phyloP scores from a whole-genome alignment of 345 rosid genomes.

The Firmiana major region DNA sequence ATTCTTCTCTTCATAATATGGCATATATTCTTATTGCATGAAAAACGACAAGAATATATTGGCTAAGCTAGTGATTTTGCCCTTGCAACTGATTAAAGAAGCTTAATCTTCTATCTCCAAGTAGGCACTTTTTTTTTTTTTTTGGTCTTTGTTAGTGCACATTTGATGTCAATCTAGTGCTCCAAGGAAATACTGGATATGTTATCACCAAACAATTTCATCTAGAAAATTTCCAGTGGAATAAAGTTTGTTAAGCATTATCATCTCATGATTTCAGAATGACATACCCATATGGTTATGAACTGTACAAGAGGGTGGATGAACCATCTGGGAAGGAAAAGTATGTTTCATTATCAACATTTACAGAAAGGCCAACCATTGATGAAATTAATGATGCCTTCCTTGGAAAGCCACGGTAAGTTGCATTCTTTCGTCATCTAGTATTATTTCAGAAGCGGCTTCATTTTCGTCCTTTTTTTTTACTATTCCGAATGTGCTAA shows the following conservation, averaged over 20 bases:
- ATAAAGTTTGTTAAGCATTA: not conserved
- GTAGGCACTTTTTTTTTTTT: not conserved
- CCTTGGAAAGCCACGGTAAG: slow-evolving; percentile 59
- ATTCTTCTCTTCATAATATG: not conserved
- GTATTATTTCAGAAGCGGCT: not conserved
- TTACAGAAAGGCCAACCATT: slow-evolving; percentile 50
- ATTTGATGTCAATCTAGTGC: too few species aligned
- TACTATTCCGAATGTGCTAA: not conserved
- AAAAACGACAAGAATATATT: not conserved
- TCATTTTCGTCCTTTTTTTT: not conserved
- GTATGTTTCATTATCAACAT: slow-evolving; percentile 53
- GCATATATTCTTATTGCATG: not conserved
- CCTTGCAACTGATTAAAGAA: not conserved
- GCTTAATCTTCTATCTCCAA: not conserved
- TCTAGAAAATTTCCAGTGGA: not conserved
- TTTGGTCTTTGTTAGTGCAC: not conserved
- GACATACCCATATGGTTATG: slow-evolving; percentile 60
- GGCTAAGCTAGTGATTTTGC: not conserved
- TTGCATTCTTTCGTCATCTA: not conserved
- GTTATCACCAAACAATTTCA: too few species aligned
- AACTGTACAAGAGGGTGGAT: slow-evolving; percentile 73
- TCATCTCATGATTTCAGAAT: slow-evolving; percentile 36
- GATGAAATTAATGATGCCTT: slow-evolving; percentile 79
- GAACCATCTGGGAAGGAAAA: slow-evolving; percentile 54
- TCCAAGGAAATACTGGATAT: too few species aligned